Percentiles rank a stretch among this genome's conserved stretches.
Conservation (phyloP, 208 protist species). For the Balamuthia mandrillaris region DNA sequence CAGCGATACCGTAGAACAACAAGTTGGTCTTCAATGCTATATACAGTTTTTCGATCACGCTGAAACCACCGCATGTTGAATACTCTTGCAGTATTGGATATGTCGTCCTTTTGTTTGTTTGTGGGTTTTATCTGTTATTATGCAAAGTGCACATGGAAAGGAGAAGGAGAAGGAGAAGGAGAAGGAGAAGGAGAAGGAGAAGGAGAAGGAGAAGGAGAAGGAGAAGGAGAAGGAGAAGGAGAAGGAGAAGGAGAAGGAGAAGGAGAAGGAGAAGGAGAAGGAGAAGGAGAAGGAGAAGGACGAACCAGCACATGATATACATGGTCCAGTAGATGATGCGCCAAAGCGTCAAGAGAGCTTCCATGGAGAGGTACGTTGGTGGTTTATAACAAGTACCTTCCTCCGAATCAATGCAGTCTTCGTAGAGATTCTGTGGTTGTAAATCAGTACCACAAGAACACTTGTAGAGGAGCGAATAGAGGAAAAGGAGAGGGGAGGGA, state of each 20-base stretch:
- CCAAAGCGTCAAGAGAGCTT: not conserved
- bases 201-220: not conserved
- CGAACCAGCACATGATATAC: constrained; percentile 35
- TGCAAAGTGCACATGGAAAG: no score
- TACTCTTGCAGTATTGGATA: constrained; percentile 45
- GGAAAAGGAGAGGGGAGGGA: not conserved
- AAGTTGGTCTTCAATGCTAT: constrained; percentile 35
- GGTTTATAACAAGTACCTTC: not conserved
- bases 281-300: not conserved
- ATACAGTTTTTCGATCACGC: constrained; percentile 1
- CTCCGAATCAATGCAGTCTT: not conserved
- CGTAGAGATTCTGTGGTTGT: constrained; percentile 1
- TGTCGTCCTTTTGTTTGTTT: no score
- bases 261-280: not conserved
- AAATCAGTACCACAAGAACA: not conserved
- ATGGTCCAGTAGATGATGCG: constrained; percentile 15
- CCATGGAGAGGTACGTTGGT: not conserved
- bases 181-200: no score
- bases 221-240: not conserved
- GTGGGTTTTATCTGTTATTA: no score
- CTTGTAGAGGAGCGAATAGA: not conserved
- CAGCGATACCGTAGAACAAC: constrained; percentile 44
- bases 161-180: no score
- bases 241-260: not conserved
- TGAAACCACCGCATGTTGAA: constrained; percentile 12